Evolutionary conservation across 2,329 filamentous ascomycete species (phyloP).

Genomic region (Rhynchosporium secalis): DNA sequence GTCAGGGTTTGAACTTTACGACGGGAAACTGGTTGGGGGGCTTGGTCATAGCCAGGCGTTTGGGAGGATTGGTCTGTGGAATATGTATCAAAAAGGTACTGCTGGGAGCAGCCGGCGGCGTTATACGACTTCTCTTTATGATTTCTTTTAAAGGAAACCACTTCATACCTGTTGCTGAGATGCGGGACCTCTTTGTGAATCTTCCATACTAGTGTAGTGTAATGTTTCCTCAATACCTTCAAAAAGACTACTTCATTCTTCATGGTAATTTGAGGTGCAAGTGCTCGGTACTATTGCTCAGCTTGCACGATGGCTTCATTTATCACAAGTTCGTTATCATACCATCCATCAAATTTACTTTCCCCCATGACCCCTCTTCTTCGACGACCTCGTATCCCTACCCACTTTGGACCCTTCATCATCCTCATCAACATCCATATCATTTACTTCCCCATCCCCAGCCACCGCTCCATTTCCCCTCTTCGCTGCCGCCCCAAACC

Average conservation of each 20-base stretch:
- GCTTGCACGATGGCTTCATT: neutral
- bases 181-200: neutral
- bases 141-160: neutral
- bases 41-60: conserved; percentile 13
- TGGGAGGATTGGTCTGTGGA: neutral
- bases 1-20: neutral
- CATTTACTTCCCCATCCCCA: conserved; percentile 41
- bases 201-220: conserved; percentile 2
- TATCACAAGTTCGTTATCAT: conserved; percentile 10
- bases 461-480: conserved; percentile 48
- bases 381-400: conserved; percentile 54
- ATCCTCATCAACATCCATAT: conserved; percentile 54
- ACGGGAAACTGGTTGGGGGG: neutral
- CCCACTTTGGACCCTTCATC: conserved; percentile 46
- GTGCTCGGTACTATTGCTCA: conserved; percentile 8
- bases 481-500: conserved; percentile 29
- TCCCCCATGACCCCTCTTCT: conserved; percentile 46
- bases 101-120: conserved; percentile 4
- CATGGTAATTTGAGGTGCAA: conserved; percentile 14
- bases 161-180: conserved; percentile 1
- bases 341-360: conserved; percentile 11
- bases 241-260: neutral
- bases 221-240: conserved; percentile 16
- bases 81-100: conserved; percentile 3
- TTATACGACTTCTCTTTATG: conserved; percentile 7